phyloP scores from a whole-genome alignment of 495 filamentous ascomycete genomes.

The Lophiotrema nucula region DNA sequence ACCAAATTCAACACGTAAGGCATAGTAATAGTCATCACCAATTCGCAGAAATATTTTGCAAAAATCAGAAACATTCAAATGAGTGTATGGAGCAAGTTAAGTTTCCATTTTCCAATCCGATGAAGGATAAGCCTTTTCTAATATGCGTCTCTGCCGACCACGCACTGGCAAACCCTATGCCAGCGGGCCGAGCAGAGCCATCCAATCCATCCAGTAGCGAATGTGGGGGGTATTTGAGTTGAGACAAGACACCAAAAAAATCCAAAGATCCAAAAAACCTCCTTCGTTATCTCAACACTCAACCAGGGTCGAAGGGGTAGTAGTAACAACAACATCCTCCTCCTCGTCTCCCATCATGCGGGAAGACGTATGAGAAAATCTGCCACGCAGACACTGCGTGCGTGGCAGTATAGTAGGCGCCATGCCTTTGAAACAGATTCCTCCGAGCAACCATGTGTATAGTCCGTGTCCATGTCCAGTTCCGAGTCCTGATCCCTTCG shows the following conservation, averaged over 20 bases:
- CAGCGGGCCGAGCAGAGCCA: neutral
- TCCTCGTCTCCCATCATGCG: too few species aligned
- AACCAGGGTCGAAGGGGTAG: neutral
- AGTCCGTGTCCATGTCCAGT: neutral
- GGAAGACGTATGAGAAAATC: neutral
- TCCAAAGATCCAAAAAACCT: neutral
- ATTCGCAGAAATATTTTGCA: too few species aligned
- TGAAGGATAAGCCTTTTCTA: constrained; percentile 23
- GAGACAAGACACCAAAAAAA: neutral
- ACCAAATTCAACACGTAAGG: too few species aligned
- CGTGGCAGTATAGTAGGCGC: too few species aligned
- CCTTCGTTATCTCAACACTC: neutral
- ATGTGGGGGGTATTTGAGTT: constrained; percentile 17
- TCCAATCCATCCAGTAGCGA: constrained; percentile 13
- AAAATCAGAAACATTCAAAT: too few species aligned
- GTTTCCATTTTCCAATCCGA: constrained; percentile 19
- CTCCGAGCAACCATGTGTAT: constrained; percentile 9
- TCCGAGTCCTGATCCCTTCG: neutral
- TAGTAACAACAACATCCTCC: neutral
- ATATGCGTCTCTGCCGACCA: constrained; percentile 3
- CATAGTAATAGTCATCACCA: too few species aligned
- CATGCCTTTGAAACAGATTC: too few species aligned
- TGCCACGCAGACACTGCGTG: neutral
- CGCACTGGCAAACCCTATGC: neutral
- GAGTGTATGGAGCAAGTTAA: neutral